Base-by-base conservation (phyloP, 2,329 filamentous ascomycete species). In the Mycosphaerelloides madeirae region DNA sequence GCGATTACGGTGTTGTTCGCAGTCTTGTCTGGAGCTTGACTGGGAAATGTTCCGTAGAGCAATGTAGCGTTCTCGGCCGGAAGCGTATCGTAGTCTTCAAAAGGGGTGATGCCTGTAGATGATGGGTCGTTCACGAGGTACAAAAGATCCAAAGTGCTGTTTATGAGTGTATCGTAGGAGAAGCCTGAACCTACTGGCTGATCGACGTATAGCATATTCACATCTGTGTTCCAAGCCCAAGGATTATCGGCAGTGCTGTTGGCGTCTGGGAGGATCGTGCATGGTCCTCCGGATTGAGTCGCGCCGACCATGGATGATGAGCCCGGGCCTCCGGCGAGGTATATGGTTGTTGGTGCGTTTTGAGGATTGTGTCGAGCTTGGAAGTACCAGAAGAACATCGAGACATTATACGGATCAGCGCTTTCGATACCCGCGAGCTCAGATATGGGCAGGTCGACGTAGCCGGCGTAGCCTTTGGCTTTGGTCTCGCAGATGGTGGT, bases 371-470 rank as follows among this genome's bases (percentile, higher is more conserved):
- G 68, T 7, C 77, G 68, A 5, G 79, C 69, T 55, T 81, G 77
- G 54, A 83, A 77, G 56, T 81, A 83, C 77, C 78, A 81, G 65
- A 83, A 84, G 63, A 81, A 83, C 37, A 76, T 82, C 55, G 53
- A 57, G 3, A 55, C 50, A 39, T 57, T 56, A 49, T 61, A 62
- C 6, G 48, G 43, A 9, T 47, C 44, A 12, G 20, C 33, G 3
- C 38, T 40, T 35, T 51, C 45, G 6, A 49, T 28, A 20, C 52
- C 55, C 14, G 37, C 18, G 7, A 58, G 38, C 13, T 64, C 63
- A 18, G 66, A 63, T 3, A 69, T 66, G 1, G 74, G 74, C 3
- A 80, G 64, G 57, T 78, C 68, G n/a, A 79, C 71, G 48, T 78
- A 80, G 29, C 77, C 77, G 3, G 73, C 72, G 60, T 78, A 81